Evolutionary conservation across 306 rosid genomes (phyloP).

Genomic region (Senna tora): DNA sequence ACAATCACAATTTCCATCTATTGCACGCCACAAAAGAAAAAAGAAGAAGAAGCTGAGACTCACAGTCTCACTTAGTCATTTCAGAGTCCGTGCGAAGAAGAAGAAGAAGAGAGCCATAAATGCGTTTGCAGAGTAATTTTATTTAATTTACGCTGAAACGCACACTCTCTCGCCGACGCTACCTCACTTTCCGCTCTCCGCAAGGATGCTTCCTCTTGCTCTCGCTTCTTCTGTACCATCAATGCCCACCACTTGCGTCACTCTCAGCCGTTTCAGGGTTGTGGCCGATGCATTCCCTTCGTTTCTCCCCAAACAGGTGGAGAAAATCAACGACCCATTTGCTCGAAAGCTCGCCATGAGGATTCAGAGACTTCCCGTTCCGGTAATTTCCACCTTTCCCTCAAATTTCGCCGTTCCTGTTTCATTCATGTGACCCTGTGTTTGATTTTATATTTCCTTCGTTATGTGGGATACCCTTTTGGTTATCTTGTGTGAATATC

Average conservation of each 20-base stretch:
- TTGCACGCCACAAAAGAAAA: too few relatives aligned
- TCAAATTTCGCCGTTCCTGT: neutral
- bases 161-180: neutral
- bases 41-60: too few relatives aligned
- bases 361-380: slow-evolving; percentile 64
- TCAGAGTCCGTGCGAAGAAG: too few relatives aligned
- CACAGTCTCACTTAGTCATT: too few relatives aligned
- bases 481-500: neutral
- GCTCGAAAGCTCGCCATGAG: slow-evolving; percentile 67
- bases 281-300: slow-evolving; percentile 62
- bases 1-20: too few relatives aligned
- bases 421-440: neutral
- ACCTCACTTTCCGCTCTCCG: slow-evolving; percentile 12
- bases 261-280: slow-evolving; percentile 32
- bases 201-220: slow-evolving; percentile 44
- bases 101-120: neutral
- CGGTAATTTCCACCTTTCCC: slow-evolving; percentile 30
- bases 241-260: slow-evolving; percentile 23
- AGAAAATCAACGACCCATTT: slow-evolving; percentile 56
- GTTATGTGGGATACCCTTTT: neutral
- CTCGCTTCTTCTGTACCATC: slow-evolving; percentile 21
- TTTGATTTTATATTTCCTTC: neutral
- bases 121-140: neutral
- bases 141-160: neutral
- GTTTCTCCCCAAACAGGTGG: slow-evolving; percentile 64